These are phyloP conservation scores for Nemania abortiva DNA, from an alignment of 2,329 filamentous ascomycete species.

Conservation along the genomic window DNA sequence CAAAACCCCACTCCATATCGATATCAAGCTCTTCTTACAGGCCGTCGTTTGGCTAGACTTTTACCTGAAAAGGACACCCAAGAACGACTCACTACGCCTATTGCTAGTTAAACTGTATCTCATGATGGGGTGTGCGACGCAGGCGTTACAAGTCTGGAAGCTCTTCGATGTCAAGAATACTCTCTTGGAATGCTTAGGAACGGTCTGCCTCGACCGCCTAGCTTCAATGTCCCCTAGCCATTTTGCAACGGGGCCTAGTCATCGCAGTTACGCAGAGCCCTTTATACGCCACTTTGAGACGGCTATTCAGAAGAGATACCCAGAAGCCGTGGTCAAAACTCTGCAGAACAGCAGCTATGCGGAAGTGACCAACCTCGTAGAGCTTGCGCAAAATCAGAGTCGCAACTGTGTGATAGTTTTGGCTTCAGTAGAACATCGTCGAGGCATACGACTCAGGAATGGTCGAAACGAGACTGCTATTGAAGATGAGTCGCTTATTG, in stretches of 20 bases:
- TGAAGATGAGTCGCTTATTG: conserved; percentile 59
- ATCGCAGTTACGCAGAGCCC: conserved; percentile 54
- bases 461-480: conserved; percentile 55
- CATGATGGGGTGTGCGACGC: conserved; percentile 62
- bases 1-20: conserved; percentile 42
- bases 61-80: conserved; percentile 59
- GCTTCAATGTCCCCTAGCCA: conserved; percentile 63
- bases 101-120: conserved; percentile 66
- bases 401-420: conserved; percentile 65
- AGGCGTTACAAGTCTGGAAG: conserved; percentile 63
- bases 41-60: conserved; percentile 64
- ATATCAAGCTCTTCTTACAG: conserved; percentile 57
- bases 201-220: conserved; percentile 67
- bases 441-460: conserved; percentile 59
- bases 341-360: conserved; percentile 64
- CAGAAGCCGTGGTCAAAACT: conserved; percentile 60
- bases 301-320: conserved; percentile 55
- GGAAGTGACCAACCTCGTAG: conserved; percentile 62
- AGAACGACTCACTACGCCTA: conserved; percentile 61
- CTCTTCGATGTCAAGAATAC: conserved; percentile 67
- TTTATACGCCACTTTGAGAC: conserved; percentile 60
- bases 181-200: conserved; percentile 67
- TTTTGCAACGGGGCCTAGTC: conserved; percentile 47
- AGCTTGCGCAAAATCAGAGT: conserved; percentile 59
- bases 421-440: conserved; percentile 64